Evolutionary conservation across 2,329 filamentous ascomycete species (phyloP).

Genomic region (Daldinia eschscholtzii): DNA sequence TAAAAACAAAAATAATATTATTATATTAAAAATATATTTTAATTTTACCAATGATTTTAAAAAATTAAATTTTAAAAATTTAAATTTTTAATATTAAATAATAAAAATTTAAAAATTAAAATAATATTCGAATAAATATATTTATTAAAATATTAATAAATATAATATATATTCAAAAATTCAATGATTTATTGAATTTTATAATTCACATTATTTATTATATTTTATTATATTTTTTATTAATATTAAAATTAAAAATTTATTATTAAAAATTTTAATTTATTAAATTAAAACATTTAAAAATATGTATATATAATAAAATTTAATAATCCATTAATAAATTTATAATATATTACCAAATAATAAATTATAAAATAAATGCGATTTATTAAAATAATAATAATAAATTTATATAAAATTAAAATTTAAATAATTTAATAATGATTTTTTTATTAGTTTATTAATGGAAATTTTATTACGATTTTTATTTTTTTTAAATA

Average conservation of each 20-base stretch:
- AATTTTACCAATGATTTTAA: background rate
- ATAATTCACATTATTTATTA: background rate
- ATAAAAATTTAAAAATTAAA: background rate
- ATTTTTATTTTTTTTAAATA: constrained; percentile 61
- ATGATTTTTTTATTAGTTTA: constrained; percentile 59
- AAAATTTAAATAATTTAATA: constrained; percentile 47
- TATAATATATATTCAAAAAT: background rate
- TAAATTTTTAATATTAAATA: background rate
- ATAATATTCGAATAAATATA: background rate
- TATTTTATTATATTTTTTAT: background rate
- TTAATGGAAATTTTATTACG: constrained; percentile 60
- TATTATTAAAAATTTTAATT: constrained; percentile 1
- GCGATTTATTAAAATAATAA: constrained; percentile 24
- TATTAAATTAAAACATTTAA: background rate
- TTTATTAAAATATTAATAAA: background rate
- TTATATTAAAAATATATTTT: constrained; percentile 2
- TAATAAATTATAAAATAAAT: constrained; percentile 15
- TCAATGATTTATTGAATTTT: background rate
- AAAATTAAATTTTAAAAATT: background rate
- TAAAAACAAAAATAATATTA: constrained; percentile 9
- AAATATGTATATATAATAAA: background rate
- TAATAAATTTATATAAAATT: constrained; percentile 42
- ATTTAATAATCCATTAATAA: background rate
- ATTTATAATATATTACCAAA: background rate
- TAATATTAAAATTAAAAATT: background rate